Base-by-base conservation (phyloP, 176 grass and related monocot genomes). In the Canna indica region DNA sequence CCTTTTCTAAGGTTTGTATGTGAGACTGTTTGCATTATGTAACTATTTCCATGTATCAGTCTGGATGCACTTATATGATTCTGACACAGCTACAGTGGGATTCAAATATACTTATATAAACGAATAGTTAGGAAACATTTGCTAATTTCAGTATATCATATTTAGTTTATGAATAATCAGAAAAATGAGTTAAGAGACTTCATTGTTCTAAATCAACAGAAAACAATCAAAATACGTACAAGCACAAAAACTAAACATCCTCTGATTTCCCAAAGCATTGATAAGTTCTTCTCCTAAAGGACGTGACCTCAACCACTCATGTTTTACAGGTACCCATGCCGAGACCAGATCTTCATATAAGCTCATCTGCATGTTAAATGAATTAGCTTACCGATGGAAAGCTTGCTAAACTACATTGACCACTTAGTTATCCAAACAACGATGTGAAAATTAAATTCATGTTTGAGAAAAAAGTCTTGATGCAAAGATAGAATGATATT, bases 301-400 rank as follows among this genome's bases (percentile, higher is more conserved):
- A 57, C 79, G 86, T 47, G 70, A 53, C 60, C 71, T 87, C 71
- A 96, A 79, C 88, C 86, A 96, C 60, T 90, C 83, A 83, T 96
- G 88, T 78, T 72, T 91, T 42, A 63, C 44, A 53, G 92, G 88
- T 64, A 96, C 92, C 83, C 88, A 91, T 76, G 85, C 83, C 13
- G 92, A 83, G 62, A 96, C 81, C 75, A 96, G 81, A 85, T 96
- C 88, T 82, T 96, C 92, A 62, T 96, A 91, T 83, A 91, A 87
- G 78, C 92, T 96, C 79, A 96, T 68, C 92, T 91, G 88, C 79
- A 96, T 60, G 70, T 69, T n/a, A 76, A 87, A 56, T 48, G 81
- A 15, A 31, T 77, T 20, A 81, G 35, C 41, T 34, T 53, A 15
- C 35, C 35, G 24, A 22, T 24, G 20, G 33, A 65, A 35, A 65